Evolutionary conservation across 2,329 filamentous ascomycete species (phyloP).

Genomic region (Arthrinium puccinioides): DNA sequence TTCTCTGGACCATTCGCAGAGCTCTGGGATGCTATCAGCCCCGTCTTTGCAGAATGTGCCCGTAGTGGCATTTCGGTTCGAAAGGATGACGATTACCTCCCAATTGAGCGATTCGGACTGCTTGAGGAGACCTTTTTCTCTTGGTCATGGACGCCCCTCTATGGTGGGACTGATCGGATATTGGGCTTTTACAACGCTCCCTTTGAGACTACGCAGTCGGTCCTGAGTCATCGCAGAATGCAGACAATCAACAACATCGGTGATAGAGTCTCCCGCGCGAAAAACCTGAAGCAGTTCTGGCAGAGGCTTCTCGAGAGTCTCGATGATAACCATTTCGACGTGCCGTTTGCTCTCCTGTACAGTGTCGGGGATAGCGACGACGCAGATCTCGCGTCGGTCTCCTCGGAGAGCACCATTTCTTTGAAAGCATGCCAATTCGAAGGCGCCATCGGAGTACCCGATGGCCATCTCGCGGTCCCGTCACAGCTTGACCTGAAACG

Average conservation of each 20-base stretch:
- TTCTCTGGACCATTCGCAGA: constrained; percentile 52
- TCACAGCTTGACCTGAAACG: constrained; percentile 26
- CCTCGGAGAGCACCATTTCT: constrained; percentile 27
- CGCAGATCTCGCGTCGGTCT: constrained; percentile 24
- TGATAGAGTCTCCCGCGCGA: constrained; percentile 20
- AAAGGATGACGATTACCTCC: constrained; percentile 24
- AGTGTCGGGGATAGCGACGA: constrained; percentile 30
- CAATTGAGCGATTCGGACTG: constrained; percentile 24
- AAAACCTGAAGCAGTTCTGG: constrained; percentile 28
- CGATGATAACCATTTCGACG: constrained; percentile 26
- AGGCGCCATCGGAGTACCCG: constrained; percentile 25
- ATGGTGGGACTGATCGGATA: constrained; percentile 25
- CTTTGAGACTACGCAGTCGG: constrained; percentile 27
- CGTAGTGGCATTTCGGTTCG: constrained; percentile 25
- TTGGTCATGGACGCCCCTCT: constrained; percentile 30
- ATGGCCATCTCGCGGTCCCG: constrained; percentile 24
- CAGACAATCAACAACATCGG: constrained; percentile 25
- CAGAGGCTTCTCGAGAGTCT: constrained; percentile 22
- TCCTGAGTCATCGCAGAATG: constrained; percentile 25
- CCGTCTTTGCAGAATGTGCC: constrained; percentile 26
- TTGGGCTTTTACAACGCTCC: constrained; percentile 32
- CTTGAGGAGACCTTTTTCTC: constrained; percentile 31
- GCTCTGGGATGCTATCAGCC: constrained; percentile 24
- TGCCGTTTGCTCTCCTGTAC: constrained; percentile 33
- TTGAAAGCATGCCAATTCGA: constrained; percentile 27